Base-by-base conservation (phyloP, 768 basidiomycete genomes). In the Royoungia palumana region DNA sequence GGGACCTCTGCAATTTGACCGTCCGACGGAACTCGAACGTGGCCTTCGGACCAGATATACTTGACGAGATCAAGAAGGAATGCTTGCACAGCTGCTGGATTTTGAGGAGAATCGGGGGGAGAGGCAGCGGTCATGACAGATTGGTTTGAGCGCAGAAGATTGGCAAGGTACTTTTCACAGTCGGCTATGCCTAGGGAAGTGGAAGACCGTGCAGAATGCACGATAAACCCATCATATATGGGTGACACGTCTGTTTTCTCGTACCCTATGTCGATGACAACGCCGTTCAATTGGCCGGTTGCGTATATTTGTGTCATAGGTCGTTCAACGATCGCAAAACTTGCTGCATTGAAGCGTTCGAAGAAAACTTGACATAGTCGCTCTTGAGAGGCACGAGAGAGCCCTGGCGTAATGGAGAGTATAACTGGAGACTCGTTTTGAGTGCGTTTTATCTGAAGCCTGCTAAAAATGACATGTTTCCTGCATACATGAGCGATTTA, bases 361-460 rank as follows among this genome's bases (percentile, higher is more conserved):
- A 96, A 96, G 70, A 94, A 90, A 34, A 89, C 76, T 60, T 87
- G 90, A 58, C 85, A 87, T 58, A 87, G 77, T 37, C 76, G 76
- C 63, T 94, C 89, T 65, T 86, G 79, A 9, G 80, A 75, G 32
- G 73, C 70, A 44, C 87, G 78, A 21, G 88, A 78, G 19, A 89
- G 77, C 25, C 81, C 79, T 0, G 84, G 69, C 5, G 76, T 70
- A 46, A 94, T 74, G 34, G 85, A 82, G 49, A 94, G 76, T 27
- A 94, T 75, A 46, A 91, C 80, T 2, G 91, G 89, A 16, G 89
- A 93, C 63, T 94, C 90, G 63, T 94, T 93, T 58, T 90, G 89
- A 7, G 80, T 80, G 47, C 93, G 86, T 44, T 87, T 81, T 44
- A 89, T 80, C 52, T 83, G 79, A 19, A 95, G 77, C 46, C 75